These are phyloP conservation scores for Cytospora schulzeri DNA, from an alignment of 2,329 filamentous ascomycete genomes.

Conservation along the genomic window DNA sequence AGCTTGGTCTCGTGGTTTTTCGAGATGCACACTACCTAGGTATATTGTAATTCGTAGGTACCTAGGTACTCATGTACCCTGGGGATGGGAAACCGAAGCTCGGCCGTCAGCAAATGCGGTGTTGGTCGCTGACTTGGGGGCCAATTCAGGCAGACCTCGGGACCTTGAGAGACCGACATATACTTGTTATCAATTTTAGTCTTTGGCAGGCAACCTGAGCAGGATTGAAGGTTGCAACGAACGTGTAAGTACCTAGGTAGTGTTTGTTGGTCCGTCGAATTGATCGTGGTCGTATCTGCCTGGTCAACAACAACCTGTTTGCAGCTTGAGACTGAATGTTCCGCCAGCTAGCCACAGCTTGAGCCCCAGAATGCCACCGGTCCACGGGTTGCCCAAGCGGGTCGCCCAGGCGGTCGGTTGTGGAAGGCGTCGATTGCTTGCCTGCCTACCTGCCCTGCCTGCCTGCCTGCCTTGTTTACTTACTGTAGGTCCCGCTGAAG, in stretches of 20 bases:
- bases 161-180: not conserved
- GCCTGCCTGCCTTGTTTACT: not conserved
- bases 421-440: not conserved
- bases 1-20: not conserved
- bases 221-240: not conserved
- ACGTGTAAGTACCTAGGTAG: too few relatives aligned
- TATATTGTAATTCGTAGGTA: too few relatives aligned
- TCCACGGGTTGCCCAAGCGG: not conserved
- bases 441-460: not conserved
- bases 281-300: not conserved
- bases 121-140: not conserved
- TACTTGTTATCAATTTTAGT: not conserved
- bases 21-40: not conserved
- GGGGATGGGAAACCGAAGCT: not conserved
- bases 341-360: not conserved
- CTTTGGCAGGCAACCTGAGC: too few relatives aligned
- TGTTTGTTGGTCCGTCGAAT: not conserved
- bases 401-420: not conserved
- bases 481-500: not conserved
- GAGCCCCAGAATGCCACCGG: too few relatives aligned
- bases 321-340: not conserved
- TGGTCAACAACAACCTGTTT: not conserved
- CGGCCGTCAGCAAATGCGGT: not conserved
- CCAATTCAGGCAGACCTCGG: not conserved
- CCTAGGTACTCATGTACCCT: not conserved